Conservation (phyloP, 1,284 basidiomycete species). For the Serendipita sp. region DNA sequence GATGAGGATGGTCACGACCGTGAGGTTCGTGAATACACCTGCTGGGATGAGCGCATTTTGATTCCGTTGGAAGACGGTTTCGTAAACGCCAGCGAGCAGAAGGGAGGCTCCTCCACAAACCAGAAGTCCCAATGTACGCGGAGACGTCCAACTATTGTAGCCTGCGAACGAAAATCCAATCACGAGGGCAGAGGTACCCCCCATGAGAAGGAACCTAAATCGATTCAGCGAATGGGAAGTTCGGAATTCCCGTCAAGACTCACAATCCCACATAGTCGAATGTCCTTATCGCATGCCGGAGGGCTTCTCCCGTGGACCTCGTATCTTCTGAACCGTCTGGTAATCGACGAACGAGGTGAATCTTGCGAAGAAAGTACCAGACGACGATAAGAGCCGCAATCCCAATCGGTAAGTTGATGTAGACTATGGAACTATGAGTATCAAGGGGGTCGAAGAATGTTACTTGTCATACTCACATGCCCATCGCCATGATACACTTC, state of each 20-base stretch:
- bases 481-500: slow-evolving; percentile 50
- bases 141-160: slow-evolving; percentile 44
- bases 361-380: slow-evolving; percentile 38
- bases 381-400: slow-evolving; percentile 43
- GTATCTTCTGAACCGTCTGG: slow-evolving; percentile 11
- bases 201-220: slow-evolving; percentile 54
- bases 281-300: slow-evolving; percentile 30
- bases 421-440: slow-evolving; percentile 35
- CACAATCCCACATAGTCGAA: slow-evolving; percentile 68
- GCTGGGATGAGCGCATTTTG: slow-evolving; percentile 60
- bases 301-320: slow-evolving; percentile 25
- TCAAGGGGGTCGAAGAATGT: slow-evolving; percentile 11
- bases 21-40: slow-evolving; percentile 40
- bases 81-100: slow-evolving; percentile 45
- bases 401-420: slow-evolving; percentile 65
- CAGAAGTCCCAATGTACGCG: slow-evolving; percentile 46
- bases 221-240: slow-evolving; percentile 11
- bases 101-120: slow-evolving; percentile 39
- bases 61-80: slow-evolving; percentile 25
- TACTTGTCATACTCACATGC: slow-evolving; percentile 41
- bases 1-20: slow-evolving; percentile 47
- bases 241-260: slow-evolving; percentile 20
- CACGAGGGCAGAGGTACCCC: slow-evolving; percentile 55
- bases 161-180: slow-evolving; percentile 64
- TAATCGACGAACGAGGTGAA: slow-evolving; percentile 28